A percentile compares a stretch with the other conserved stretches of the same genome.
These are phyloP conservation scores for Leucogyrophana mollusca DNA, from an alignment of 768 basidiomycete species.

Conservation along the genomic window DNA sequence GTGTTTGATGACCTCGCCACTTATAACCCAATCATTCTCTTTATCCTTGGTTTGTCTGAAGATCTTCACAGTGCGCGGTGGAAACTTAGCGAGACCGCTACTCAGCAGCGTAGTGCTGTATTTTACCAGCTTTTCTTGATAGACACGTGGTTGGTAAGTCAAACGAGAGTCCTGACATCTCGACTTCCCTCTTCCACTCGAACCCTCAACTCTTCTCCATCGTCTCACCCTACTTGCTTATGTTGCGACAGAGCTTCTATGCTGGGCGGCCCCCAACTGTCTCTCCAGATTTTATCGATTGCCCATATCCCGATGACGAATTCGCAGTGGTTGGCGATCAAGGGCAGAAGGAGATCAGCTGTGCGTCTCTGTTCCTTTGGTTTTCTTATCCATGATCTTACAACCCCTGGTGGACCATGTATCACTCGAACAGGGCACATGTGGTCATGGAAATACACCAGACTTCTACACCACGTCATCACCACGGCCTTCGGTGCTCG, in stretches of 20 bases:
- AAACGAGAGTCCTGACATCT: no score
- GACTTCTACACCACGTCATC: constrained; percentile 50
- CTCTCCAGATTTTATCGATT: constrained; percentile 52
- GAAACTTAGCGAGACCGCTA: constrained; percentile 46
- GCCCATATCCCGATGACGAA: constrained; percentile 48
- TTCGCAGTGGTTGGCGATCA: constrained; percentile 32
- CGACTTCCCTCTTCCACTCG: background rate
- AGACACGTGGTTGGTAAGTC: constrained; percentile 59
- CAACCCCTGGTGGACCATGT: no score
- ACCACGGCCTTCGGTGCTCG: constrained; percentile 51
- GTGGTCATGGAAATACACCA: constrained; percentile 57
- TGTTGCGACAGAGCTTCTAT: constrained; percentile 49
- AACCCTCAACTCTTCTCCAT: no score
- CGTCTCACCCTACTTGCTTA: no score
- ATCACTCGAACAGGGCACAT: constrained; percentile 51
- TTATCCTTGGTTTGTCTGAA: constrained; percentile 18
- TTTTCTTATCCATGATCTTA: background rate
- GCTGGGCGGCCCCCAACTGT: constrained; percentile 62
- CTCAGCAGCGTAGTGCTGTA: constrained; percentile 48
- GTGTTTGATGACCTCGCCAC: background rate
- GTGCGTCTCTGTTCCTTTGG: constrained; percentile 28
- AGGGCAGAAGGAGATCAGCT: constrained; percentile 38
- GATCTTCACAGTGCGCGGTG: constrained; percentile 63
- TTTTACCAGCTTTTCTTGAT: constrained; percentile 71
- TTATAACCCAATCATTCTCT: background rate